Evolutionary conservation across 306 rosid species (phyloP), one percentile per base, ranked within the genome.

Genomic region (Dryas octopetala): DNA sequence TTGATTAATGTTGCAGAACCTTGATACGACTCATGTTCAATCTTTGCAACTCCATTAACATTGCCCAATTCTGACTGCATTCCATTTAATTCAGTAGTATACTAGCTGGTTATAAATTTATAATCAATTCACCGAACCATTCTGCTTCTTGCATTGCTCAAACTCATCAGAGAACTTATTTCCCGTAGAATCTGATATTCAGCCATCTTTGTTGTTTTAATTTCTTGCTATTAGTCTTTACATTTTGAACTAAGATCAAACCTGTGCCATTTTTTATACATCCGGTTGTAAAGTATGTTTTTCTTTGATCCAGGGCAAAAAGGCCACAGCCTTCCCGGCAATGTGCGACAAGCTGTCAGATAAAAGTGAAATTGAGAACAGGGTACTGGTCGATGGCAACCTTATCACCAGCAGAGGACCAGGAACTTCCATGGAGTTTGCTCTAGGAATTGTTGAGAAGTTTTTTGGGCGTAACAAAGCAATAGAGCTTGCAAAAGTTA

Each of bases 341-440:
- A 0, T 90, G 83, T 75, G 87, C 65, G 75, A 60, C 71, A 93
- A 89, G 88, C 85, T 93, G 60, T 89, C 91, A 5, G 98, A 93
- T 82, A 87, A 82, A 77, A 87, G 95, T 66, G 95, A 83, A 79
- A 80, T 61, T 14, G 96, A 91, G 66, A 91, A 88, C 89, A 75
- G 98, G 82, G 97, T 93, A 68, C 85, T 93, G 53, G 85, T 93
- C 26, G 97, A 93, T 70, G 96, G 93, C 51, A 91, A 89, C 79
- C 93, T 91, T 81, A 82, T 93, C 68, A 93, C 98, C 38, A 93
- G 98, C 85, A 82, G 96, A 70, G 97, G 97, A 47, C 98, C 98
- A 0, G 98, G 97, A 66, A 93, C 98, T 32, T 32, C 93, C 57
- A 83, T 93, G 13, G 98, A 91, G 83, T 89, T 89, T 82, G 86